A percentile compares a stretch with the other conserved stretches of the same genome.
Conservation (phyloP, 1,139 yeast genomes). For the Wickerhamiella pararugosa region DNA sequence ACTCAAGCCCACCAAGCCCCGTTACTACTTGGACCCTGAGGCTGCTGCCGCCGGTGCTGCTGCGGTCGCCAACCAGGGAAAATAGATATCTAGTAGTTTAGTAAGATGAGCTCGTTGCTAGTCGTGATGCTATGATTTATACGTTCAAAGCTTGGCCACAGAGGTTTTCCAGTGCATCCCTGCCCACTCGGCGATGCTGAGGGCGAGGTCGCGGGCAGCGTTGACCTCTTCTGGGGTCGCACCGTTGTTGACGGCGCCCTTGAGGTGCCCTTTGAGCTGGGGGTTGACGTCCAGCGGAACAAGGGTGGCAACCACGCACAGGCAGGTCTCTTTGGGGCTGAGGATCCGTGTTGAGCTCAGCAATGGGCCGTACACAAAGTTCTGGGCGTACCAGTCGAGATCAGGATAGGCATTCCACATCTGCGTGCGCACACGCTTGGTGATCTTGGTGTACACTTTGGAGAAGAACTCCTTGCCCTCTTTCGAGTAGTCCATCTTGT, state of each 20-base stretch:
- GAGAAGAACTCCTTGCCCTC: constrained; percentile 43
- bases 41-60: constrained; percentile 99
- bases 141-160: constrained; percentile 36
- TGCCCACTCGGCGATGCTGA: constrained; percentile 59
- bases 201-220: constrained; percentile 45
- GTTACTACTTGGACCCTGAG: constrained; percentile 96
- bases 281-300: constrained; percentile 94
- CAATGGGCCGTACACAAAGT: constrained; percentile 64
- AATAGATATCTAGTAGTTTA: constrained; percentile 5
- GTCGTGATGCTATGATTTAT: no score
- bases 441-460: constrained; percentile 58
- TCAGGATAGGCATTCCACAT: constrained; percentile 71
- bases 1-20: constrained; percentile 82
- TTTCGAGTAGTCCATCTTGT: constrained; percentile 9
- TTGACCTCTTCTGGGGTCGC: constrained; percentile 49
- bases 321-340: constrained; percentile 54
- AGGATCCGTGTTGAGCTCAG: constrained; percentile 54
- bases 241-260: constrained; percentile 73
- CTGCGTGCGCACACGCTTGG: constrained; percentile 50
- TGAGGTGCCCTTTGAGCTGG: constrained; percentile 77
- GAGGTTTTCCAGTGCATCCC: constrained; percentile 51
- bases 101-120: no score
- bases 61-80: constrained; percentile 96
- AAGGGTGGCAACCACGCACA: constrained; percentile 63
- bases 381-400: constrained; percentile 56